Conservation (phyloP, 2,329 filamentous ascomycete species). For the Pseudogymnoascus sp. region DNA sequence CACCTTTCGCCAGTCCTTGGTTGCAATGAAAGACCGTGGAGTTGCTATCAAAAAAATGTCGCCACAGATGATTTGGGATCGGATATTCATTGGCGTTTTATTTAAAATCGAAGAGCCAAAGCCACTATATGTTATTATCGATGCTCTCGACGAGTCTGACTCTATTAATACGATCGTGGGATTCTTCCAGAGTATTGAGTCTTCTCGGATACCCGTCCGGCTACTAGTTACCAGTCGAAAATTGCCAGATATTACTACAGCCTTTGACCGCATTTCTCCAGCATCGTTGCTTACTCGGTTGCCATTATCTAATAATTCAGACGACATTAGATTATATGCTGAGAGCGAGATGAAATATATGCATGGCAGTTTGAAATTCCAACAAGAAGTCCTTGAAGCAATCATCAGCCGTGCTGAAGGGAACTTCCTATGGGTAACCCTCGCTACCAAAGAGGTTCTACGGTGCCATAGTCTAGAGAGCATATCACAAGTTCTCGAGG, state of each 20-base stretch:
- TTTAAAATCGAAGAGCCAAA: conserved; percentile 12
- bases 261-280: neutral
- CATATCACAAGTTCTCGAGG: conserved; percentile 14
- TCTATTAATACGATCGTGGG: neutral
- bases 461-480: conserved; percentile 9
- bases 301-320: neutral
- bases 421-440: conserved; percentile 13
- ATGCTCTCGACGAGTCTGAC: conserved; percentile 18
- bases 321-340: conserved; percentile 2
- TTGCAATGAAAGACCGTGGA: neutral
- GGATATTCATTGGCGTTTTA: conserved; percentile 12
- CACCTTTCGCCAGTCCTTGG: conserved; percentile 6
- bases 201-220: neutral
- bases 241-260: neutral
- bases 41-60: conserved; percentile 13
- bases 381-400: conserved; percentile 6
- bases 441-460: conserved; percentile 8
- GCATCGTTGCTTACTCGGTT: neutral
- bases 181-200: neutral
- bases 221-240: conserved; percentile 3
- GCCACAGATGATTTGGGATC: conserved; percentile 14
- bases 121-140: conserved; percentile 16
- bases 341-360: conserved; percentile 8
- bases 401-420: conserved; percentile 8
- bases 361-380: neutral